These are phyloP conservation scores for Cyathus striatus DNA, from an alignment of 768 basidiomycete species.

Conservation along the genomic window DNA sequence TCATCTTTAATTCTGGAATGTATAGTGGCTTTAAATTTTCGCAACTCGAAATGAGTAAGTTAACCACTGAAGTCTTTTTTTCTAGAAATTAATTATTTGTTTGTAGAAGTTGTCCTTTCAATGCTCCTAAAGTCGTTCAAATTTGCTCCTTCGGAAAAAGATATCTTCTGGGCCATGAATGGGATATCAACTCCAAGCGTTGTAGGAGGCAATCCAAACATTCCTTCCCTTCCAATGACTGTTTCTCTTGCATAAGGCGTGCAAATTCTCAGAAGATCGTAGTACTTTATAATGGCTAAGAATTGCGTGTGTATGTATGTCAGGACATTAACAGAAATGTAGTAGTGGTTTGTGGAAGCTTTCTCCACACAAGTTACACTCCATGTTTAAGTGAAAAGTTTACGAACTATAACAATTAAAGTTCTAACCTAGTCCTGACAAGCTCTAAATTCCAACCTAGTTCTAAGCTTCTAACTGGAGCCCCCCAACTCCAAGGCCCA, in stretches of 20 bases:
- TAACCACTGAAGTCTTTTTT: not conserved
- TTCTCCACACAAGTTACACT: too few species aligned
- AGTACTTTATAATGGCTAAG: too few species aligned
- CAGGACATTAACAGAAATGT: too few species aligned
- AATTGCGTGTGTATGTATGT: too few species aligned
- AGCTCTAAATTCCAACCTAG: too few species aligned
- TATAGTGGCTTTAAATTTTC: conserved; percentile 7
- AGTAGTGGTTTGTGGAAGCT: too few species aligned
- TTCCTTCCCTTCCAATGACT: not conserved
- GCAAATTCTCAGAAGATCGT: too few species aligned
- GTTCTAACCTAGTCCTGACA: too few species aligned
- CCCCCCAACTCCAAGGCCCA: too few species aligned
- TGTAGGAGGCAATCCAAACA: not conserved
- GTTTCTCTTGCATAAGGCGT: not conserved
- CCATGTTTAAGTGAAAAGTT: too few species aligned
- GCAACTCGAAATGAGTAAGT: conserved; percentile 13
- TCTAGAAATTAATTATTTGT: not conserved
- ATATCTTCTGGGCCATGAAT: conserved; percentile 2
- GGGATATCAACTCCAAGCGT: conserved; percentile 1
- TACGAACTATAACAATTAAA: too few species aligned
- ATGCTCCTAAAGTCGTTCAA: not conserved
- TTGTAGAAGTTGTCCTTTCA: not conserved
- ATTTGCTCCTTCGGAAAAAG: not conserved
- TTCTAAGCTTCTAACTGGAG: too few species aligned
- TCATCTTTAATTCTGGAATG: not conserved